Base-by-base conservation (phyloP, 192 early-diverging fungal genomes). In the Coemansia sp. region DNA sequence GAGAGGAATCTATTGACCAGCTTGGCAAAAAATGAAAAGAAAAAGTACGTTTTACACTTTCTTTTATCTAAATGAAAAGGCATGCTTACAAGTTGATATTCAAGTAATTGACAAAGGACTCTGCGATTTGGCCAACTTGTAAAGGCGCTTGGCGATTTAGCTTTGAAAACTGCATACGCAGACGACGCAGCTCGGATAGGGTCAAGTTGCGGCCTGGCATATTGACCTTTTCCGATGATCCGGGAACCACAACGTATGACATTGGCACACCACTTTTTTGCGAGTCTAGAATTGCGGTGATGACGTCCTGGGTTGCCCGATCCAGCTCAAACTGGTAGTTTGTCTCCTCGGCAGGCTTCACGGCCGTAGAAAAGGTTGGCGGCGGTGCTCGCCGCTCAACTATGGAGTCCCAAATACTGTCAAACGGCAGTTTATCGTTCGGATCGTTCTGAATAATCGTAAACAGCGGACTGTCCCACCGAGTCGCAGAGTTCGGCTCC, bases 391-490 rank as follows among this genome's bases (percentile, higher is more conserved):
- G 88, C 17, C 85, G 84, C 63, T 88, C 66, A 12, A 96, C 74
- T 0, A 95, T 63, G 11, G 92, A 86, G 46, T 86, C 83, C 85
- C 90, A 89, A 37, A 96, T 89, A n/a, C 70, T 66, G 25, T 88
- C 86, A 52, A 84, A 75, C 5, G 90, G 88, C 25, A 89, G 66
- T 36, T 7, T 11, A 9, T 70, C 68, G 10, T 73, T 63, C 1
- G 61, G 59, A 37, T 93, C 92, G 20, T 88, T 82, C 57, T 89
- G 89, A 9, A 94, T 77, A 5, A 97, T 69, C 0, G 92, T 92
- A 61, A 97, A 95, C n/a, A 99, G 79, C 17, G 97, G 97, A 1
- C 93, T 87, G 73, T 99, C 97, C 97, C 97, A 99, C 49, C 91
- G 83, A 67, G 92, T 92, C 10, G 85, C 74, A 5, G 84, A 83